Evolutionary conservation across 2,329 filamentous ascomycete species (phyloP).

Genomic region (Arachnomyces sp.): DNA sequence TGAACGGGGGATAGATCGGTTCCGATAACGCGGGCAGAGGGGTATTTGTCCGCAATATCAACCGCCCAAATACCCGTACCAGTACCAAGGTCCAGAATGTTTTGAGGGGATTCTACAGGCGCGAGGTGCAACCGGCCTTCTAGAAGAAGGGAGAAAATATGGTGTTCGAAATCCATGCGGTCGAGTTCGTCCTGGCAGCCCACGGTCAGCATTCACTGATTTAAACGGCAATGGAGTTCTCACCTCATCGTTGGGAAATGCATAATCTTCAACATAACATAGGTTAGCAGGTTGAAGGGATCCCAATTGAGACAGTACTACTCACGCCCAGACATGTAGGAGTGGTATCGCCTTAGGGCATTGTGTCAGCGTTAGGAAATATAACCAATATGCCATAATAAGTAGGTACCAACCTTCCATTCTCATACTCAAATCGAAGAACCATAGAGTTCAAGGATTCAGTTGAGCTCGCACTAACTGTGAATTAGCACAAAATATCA

Average conservation of each 20-base stretch:
- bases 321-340: constrained; percentile 12
- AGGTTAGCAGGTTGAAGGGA: background rate
- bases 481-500: too few species aligned
- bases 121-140: constrained; percentile 22
- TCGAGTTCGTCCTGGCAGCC: constrained; percentile 2
- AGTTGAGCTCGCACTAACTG: background rate
- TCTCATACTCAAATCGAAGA: background rate
- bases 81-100: constrained; percentile 28
- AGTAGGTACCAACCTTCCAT: background rate
- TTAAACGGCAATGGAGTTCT: background rate
- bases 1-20: constrained; percentile 15
- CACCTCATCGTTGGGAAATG: constrained; percentile 13
- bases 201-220: too few species aligned
- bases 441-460: background rate
- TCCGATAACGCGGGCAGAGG: constrained; percentile 19
- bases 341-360: constrained; percentile 19
- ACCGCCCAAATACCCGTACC: constrained; percentile 32
- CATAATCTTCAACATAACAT: constrained; percentile 2
- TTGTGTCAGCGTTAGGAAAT: background rate
- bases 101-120: constrained; percentile 14
- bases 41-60: constrained; percentile 19
- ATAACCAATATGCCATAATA: too few species aligned
- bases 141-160: constrained; percentile 21
- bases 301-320: background rate
- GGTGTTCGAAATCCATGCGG: constrained; percentile 14